Base-by-base conservation (phyloP, 2,329 filamentous ascomycete species). In the Periconia digitata region DNA sequence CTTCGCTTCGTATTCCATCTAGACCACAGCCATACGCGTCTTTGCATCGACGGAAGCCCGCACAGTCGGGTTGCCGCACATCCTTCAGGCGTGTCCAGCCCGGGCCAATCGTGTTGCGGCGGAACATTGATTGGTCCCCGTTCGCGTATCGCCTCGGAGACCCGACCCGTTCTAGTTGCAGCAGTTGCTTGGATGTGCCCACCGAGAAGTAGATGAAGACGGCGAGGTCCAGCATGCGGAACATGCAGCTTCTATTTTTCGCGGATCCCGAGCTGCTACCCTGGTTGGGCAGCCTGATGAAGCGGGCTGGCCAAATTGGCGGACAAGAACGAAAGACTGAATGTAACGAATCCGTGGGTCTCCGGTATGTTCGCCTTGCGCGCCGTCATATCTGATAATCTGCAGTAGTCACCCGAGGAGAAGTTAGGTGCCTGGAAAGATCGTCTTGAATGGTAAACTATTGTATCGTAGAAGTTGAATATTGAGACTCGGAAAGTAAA, bases 131-230 rank as follows among this genome's bases (percentile, higher is more conserved):
- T 18, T 46, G 43, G 43, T 17, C 6, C 18, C 43, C 43, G 20
- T 22, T 46, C 43, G 43, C 43, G 34, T 39, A 46, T 29, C 43
- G 12, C 29, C n/a, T 40, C 12, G 43, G n/a, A 29, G 29, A 36
- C 22, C 20, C 42, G 42, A 32, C n/a, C 42, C 42, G 42, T 32
- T 32, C 27, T 32, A 32, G 27, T 15, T 32, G 27, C 27, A 5
- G 27, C 4, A 10, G n/a, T 10, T 32, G 4, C 27, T 32, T 5
- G 27, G 27, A 32, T n/a, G n/a, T n/a, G n/a, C n/a, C n/a, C n/a
- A n/a, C n/a, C n/a, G n/a, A n/a, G n/a, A n/a, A n/a, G n/a, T n/a
- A n/a, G n/a, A n/a, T n/a, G n/a, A n/a, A n/a, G n/a, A n/a, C n/a
- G n/a, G n/a, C n/a, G n/a, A n/a, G n/a, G n/a, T n/a, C n/a, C n/a